Evolutionary conservation across 805 yeast genomes (phyloP), one percentile per base, ranked within the genome.

Genomic region (Deakozyma indianensis): DNA sequence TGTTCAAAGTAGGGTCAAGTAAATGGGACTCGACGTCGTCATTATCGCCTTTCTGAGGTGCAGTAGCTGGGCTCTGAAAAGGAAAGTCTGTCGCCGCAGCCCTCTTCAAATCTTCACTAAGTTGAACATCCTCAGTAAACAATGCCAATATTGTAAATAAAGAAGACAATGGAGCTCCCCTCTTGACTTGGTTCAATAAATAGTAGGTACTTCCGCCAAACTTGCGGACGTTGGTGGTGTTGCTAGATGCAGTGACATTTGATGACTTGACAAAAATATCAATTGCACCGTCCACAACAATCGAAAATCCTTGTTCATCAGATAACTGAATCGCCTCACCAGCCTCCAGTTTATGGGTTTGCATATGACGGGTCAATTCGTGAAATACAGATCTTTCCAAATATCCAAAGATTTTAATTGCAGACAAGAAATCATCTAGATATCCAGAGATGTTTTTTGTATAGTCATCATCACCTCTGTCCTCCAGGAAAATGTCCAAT

Each of bases 351-450:
- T 83, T 81, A 57, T 85, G 86, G 0, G 97, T 90, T 45, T 84
- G 84, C 85, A 90, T 86, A 49, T 82, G 82, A 57, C 83, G 80
- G 2, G 97, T 88, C 53, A 90, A 71, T 56, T 88, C 97, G 57
- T 88, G 94, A 61, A 90, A 88, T 1, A 90, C 96, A 1, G 84
- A 82, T 49, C 80, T 73, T 52, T 90, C 97, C 43, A 90, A 68
- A 60, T 90, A 90, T 1, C 97, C 97, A 66, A 90, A 92, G 4
- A 92, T 82, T 62, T 86, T 87, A 51, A 92, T 84, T 2, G 96
- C 97, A 43, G 84, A 75, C 41, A 90, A 64, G 55, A 90, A 90
- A 47, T 88, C 94, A 59, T 90, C 96, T 44, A 90, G 65, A 56
- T 86, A 88, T 42, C 83, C 79, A 1, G 81, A 63, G 3, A 72